These are phyloP conservation scores for Haematococcus lacustris DNA, from an alignment of 139 green algal genomes.

Conservation along the genomic window DNA sequence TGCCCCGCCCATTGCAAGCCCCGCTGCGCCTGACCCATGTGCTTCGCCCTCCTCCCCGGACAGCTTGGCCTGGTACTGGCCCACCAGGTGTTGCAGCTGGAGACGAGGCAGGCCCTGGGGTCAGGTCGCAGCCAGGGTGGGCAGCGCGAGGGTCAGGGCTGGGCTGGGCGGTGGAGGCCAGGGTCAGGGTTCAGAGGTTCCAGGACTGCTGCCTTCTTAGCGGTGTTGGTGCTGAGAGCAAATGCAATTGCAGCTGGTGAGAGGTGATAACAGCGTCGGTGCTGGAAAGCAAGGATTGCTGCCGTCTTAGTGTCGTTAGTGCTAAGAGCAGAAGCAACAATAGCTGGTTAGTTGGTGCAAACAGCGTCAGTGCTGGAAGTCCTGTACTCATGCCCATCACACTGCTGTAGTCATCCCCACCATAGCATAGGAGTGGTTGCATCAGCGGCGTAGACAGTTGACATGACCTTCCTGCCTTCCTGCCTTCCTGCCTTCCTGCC, in stretches of 20 bases:
- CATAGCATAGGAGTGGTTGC: not conserved
- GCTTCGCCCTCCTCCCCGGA: not conserved
- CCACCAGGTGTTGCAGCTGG: slow-evolving; percentile 4
- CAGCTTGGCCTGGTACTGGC: not conserved
- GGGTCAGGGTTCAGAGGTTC: not conserved
- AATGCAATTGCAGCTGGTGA: not conserved
- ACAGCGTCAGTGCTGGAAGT: not conserved
- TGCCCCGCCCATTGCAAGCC: not conserved
- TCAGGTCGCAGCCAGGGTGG: not conserved
- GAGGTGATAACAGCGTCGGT: not conserved
- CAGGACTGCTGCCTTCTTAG: not conserved
- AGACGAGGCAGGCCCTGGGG: slow-evolving; percentile 1
- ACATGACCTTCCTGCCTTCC: not conserved
- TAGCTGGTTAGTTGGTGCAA: not conserved
- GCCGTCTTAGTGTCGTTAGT: no score
- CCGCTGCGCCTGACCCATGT: not conserved
- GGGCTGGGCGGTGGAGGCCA: not conserved
- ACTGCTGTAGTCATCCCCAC: not conserved
- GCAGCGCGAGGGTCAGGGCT: not conserved
- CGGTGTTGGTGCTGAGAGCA: not conserved
- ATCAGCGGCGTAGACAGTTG: not conserved
- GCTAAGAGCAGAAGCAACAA: not conserved
- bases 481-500: not conserved
- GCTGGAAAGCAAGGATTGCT: not conserved
- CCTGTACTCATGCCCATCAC: not conserved